These are phyloP conservation scores for Zasmidium angulare DNA, from an alignment of 2,329 filamentous ascomycete genomes.

Conservation along the genomic window DNA sequence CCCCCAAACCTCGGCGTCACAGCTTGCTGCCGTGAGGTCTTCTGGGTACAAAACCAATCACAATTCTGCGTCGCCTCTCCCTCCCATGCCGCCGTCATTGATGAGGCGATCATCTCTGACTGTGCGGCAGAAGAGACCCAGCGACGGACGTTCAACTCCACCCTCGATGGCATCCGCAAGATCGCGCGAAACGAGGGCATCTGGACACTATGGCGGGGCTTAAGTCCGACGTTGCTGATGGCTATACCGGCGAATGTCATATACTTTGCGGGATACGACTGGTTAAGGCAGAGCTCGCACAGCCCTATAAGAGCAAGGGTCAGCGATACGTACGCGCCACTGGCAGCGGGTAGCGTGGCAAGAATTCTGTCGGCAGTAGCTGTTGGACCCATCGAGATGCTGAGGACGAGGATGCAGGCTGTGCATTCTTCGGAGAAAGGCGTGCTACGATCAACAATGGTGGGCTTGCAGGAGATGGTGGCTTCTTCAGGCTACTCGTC, in stretches of 20 bases:
- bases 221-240: conserved; percentile 95
- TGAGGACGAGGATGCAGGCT: conserved; percentile 83
- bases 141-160: conserved; percentile 81
- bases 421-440: conserved; percentile 52
- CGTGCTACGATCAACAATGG: conserved; percentile 76
- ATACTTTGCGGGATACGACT: conserved; percentile 98
- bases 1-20: conserved; percentile 88
- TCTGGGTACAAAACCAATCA: conserved; percentile 85
- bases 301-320: conserved; percentile 67
- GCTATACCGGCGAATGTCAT: conserved; percentile 94
- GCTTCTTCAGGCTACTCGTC: conserved; percentile 71
- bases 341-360: conserved; percentile 76
- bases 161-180: conserved; percentile 86
- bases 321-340: conserved; percentile 71
- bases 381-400: conserved; percentile 90
- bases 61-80: conserved; percentile 71
- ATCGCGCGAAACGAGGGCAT: conserved; percentile 92
- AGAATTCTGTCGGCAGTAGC: conserved; percentile 76
- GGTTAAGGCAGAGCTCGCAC: conserved; percentile 70
- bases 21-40: conserved; percentile 93
- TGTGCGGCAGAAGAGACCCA: conserved; percentile 89
- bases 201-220: conserved; percentile 82
- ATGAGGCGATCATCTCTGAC: conserved; percentile 52
- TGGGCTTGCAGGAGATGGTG: conserved; percentile 78
- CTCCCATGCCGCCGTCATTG: conserved; percentile 41